Evolutionary conservation across 1,284 basidiomycete species (phyloP).

Genomic region (Pisolithus thermaeus): DNA sequence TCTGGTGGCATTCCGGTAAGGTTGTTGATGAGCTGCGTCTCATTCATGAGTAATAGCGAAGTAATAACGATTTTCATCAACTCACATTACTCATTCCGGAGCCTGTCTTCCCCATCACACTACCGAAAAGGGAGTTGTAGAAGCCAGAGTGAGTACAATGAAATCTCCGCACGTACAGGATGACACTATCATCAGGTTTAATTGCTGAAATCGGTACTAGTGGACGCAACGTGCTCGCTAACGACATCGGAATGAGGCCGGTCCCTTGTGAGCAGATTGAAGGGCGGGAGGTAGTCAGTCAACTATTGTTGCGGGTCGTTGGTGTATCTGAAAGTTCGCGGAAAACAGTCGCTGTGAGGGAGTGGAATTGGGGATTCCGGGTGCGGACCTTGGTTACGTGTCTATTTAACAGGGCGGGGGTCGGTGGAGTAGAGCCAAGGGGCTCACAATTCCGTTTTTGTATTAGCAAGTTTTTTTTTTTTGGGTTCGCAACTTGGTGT

Average conservation of each 20-base stretch:
- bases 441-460: too few species aligned
- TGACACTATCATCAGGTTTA: background rate
- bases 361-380: too few species aligned
- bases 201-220: background rate
- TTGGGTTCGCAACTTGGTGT: too few species aligned
- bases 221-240: background rate
- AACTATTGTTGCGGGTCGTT: too few species aligned
- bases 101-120: background rate
- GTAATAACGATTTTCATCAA: background rate
- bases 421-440: too few species aligned
- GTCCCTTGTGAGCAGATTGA: too few species aligned
- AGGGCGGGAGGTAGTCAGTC: too few species aligned
- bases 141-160: background rate
- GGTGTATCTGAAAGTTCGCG: too few species aligned
- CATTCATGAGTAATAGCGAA: background rate
- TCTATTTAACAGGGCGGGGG: too few species aligned
- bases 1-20: background rate
- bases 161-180: background rate
- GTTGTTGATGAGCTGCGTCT: background rate
- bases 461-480: too few species aligned
- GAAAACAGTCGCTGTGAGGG: too few species aligned
- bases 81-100: background rate
- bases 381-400: too few species aligned
- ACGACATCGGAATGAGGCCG: background rate
- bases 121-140: background rate